These are phyloP conservation scores for cucumber (Cucumis sativus) DNA, from an alignment of 306 rosid genomes.

Conservation along the genomic window DNA sequence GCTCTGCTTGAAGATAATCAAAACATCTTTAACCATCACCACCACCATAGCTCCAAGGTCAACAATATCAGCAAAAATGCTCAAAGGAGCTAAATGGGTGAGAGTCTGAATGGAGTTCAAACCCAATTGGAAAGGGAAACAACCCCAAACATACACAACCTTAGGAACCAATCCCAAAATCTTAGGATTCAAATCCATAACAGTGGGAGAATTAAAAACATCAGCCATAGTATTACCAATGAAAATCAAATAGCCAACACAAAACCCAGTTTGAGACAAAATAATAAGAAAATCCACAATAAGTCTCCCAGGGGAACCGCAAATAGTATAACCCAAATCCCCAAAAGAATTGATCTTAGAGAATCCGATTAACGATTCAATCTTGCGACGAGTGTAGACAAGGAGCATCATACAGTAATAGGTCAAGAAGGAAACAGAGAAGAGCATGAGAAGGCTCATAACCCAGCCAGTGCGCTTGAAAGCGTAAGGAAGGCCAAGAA, in stretches of 20 bases:
- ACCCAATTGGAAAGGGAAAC: constrained; percentile 42
- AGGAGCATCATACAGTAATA: constrained; percentile 45
- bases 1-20: constrained; percentile 8
- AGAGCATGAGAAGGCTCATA: constrained; percentile 24
- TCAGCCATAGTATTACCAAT: constrained; percentile 32
- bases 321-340: constrained; percentile 32
- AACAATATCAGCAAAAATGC: constrained; percentile 42
- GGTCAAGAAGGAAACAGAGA: constrained; percentile 26
- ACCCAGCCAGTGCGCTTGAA: constrained; percentile 42
- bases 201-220: constrained; percentile 12
- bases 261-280: constrained; percentile 38
- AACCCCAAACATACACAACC: constrained; percentile 30
- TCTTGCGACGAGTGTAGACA: constrained; percentile 32
- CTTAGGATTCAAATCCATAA: neutral
- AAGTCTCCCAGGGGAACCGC: constrained; percentile 24
- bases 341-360: constrained; percentile 36
- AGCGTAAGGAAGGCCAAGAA: constrained; percentile 42
- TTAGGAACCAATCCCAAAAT: constrained; percentile 28
- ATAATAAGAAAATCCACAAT: constrained; percentile 27
- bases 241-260: constrained; percentile 37
- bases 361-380: constrained; percentile 19
- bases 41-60: constrained; percentile 44
- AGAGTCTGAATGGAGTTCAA: constrained; percentile 31
- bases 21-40: constrained; percentile 24
- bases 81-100: constrained; percentile 39